Conservation (phyloP, 805 yeast species). For the Yamadazyma philogaea region DNA sequence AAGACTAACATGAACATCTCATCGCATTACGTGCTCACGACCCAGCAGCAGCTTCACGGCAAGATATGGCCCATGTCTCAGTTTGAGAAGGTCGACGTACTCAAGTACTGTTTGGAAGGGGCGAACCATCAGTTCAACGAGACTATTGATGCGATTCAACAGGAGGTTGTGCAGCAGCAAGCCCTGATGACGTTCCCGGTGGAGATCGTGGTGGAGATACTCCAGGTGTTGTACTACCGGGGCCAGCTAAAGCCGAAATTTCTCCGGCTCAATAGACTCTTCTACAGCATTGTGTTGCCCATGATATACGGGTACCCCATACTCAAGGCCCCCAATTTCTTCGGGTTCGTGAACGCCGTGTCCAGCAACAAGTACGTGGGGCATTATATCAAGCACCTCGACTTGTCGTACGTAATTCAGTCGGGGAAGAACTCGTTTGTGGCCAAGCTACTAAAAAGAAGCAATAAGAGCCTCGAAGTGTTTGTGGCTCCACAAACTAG, state of each 20-base stretch:
- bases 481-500: slow-evolving; percentile 94
- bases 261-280: slow-evolving; percentile 57
- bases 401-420: slow-evolving; percentile 78
- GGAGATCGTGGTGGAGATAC: slow-evolving; percentile 31
- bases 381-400: slow-evolving; percentile 58
- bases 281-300: slow-evolving; percentile 62
- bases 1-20: slow-evolving; percentile 25
- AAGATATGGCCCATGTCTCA: slow-evolving; percentile 49
- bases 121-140: slow-evolving; percentile 22
- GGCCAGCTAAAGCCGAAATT: slow-evolving; percentile 44
- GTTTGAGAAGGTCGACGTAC: slow-evolving; percentile 51
- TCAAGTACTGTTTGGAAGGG: slow-evolving; percentile 29
- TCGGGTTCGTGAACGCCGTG: slow-evolving; percentile 67
- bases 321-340: slow-evolving; percentile 66
- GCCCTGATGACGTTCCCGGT: slow-evolving; percentile 30
- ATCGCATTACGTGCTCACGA: slow-evolving; percentile 33
- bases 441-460: slow-evolving; percentile 75
- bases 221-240: slow-evolving; percentile 26
- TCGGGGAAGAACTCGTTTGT: slow-evolving; percentile 89
- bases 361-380: slow-evolving; percentile 51
- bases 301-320: slow-evolving; percentile 62
- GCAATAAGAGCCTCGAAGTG: slow-evolving; percentile 58
- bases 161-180: slow-evolving; percentile 14
- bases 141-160: slow-evolving; percentile 13
- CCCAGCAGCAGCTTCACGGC: slow-evolving; percentile 19